Conservation (phyloP, 1,284 basidiomycete genomes). For the Erythrobasidium hasegawianum region DNA sequence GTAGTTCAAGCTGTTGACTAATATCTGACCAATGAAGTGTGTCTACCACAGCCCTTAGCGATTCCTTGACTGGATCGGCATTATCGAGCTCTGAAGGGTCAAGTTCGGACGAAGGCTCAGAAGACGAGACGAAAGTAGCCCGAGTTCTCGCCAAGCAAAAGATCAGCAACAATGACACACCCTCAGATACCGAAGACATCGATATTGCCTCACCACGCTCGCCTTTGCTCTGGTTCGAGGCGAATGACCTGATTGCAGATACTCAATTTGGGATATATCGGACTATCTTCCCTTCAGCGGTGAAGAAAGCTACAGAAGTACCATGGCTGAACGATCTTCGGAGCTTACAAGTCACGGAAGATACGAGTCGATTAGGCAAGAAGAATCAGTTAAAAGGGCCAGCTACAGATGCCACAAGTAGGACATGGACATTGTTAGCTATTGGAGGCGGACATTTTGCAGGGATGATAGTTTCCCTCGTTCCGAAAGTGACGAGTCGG, state of each 20-base stretch:
- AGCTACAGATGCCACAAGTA: slow-evolving; percentile 55
- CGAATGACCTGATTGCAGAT: slow-evolving; percentile 57
- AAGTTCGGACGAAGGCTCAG: slow-evolving; percentile 23
- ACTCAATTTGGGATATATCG: slow-evolving; percentile 89
- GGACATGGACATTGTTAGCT: slow-evolving; percentile 92
- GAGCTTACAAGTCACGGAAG: slow-evolving; percentile 59
- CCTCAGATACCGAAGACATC: slow-evolving; percentile 44
- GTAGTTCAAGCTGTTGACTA: too few relatives aligned
- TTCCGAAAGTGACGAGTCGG: slow-evolving; percentile 53
- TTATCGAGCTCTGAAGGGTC: slow-evolving; percentile 51
- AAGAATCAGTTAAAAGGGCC: slow-evolving; percentile 35
- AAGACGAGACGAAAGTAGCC: slow-evolving; percentile 53
- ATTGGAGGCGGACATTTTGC: slow-evolving; percentile 97
- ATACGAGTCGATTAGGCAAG: slow-evolving; percentile 36
- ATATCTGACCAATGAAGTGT: too few relatives aligned
- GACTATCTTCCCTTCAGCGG: slow-evolving; percentile 60
- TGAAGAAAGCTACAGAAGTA: slow-evolving; percentile 48
- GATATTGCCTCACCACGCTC: slow-evolving; percentile 60
- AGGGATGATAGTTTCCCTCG: slow-evolving; percentile 70
- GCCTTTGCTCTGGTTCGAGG: slow-evolving; percentile 84
- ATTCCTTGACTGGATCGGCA: slow-evolving; percentile 33
- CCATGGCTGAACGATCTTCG: slow-evolving; percentile 55
- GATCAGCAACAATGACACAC: slow-evolving; percentile 50
- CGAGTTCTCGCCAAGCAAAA: slow-evolving; percentile 64
- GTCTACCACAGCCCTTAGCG: slow-evolving; percentile 46